phyloP scores from a whole-genome alignment of 352 stramenopile species.

The Peronospora farinosa region DNA sequence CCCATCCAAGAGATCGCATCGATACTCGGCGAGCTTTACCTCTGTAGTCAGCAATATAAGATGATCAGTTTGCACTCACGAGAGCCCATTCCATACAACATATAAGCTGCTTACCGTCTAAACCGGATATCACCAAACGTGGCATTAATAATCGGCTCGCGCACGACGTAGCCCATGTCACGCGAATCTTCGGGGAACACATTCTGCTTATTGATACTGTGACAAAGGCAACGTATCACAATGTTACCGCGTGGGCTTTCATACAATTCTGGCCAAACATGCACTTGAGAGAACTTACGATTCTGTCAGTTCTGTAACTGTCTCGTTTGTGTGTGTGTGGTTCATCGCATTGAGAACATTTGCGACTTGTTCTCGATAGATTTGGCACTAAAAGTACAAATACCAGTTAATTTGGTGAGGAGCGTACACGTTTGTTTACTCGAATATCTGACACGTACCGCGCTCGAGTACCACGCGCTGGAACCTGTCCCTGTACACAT shows the following conservation, averaged over 20 bases:
- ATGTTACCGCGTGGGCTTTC: slow-evolving; percentile 3
- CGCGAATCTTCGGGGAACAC: slow-evolving; percentile 77
- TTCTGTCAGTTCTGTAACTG: slow-evolving; percentile 82
- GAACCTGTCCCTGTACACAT: slow-evolving; percentile 85
- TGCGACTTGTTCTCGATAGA: slow-evolving; percentile 81
- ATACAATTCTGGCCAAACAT: background rate
- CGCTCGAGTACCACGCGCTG: slow-evolving; percentile 82
- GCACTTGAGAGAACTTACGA: slow-evolving; percentile 38
- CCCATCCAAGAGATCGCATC: slow-evolving; percentile 83
- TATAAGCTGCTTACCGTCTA: slow-evolving; percentile 44
- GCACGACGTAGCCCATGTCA: slow-evolving; percentile 83
- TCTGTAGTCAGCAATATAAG: slow-evolving; percentile 27
- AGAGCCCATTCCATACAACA: background rate
- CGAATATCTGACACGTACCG: slow-evolving; percentile 37
- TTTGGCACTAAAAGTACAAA: slow-evolving; percentile 56
- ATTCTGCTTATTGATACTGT: slow-evolving; percentile 82
- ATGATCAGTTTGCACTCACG: slow-evolving; percentile 5
- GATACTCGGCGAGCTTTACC: slow-evolving; percentile 77
- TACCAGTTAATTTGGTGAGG: background rate
- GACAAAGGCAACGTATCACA: slow-evolving; percentile 3
- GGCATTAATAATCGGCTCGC: slow-evolving; percentile 86
- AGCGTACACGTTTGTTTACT: background rate
- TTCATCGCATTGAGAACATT: slow-evolving; percentile 79
- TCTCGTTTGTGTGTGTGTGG: slow-evolving; percentile 85
- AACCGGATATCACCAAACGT: slow-evolving; percentile 87